Evolutionary conservation across 257 asterid genomes (phyloP).

Genomic region (Voacanga thouarsii): DNA sequence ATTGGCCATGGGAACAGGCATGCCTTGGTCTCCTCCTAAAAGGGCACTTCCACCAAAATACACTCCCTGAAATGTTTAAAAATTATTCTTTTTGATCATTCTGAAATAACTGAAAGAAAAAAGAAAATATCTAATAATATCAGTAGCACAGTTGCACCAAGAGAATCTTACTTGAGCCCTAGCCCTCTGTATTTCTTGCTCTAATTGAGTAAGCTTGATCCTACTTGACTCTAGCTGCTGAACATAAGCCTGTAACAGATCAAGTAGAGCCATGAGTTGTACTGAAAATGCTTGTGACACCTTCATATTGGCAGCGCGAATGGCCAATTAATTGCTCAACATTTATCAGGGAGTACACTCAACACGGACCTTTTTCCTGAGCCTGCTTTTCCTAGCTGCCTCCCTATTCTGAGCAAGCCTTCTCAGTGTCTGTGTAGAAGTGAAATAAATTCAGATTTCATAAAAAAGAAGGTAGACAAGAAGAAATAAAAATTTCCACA

Average conservation of each 20-base stretch:
- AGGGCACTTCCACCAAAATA: slow-evolving; percentile 54
- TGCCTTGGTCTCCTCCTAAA: slow-evolving; percentile 61
- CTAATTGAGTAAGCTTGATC: slow-evolving; percentile 70
- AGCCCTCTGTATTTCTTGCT: slow-evolving; percentile 72
- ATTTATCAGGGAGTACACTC: background rate
- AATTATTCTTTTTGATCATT: background rate
- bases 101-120: background rate
- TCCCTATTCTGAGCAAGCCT: slow-evolving; percentile 97
- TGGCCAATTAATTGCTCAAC: background rate
- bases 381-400: slow-evolving; percentile 94
- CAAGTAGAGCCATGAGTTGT: background rate
- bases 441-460: slow-evolving; percentile 12
- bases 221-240: slow-evolving; percentile 89
- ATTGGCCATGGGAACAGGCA: slow-evolving; percentile 43
- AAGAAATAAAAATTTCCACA: background rate
- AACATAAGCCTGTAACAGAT: slow-evolving; percentile 69
- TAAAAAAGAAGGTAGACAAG: background rate
- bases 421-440: slow-evolving; percentile 54
- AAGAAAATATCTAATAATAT: background rate
- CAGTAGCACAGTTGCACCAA: background rate
- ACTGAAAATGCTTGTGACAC: background rate
- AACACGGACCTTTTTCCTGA: slow-evolving; percentile 64
- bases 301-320: background rate
- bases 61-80: slow-evolving; percentile 47
- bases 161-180: slow-evolving; percentile 54